Conservation (phyloP, 2,329 filamentous ascomycete species). For the Juglanconis oblonga region DNA sequence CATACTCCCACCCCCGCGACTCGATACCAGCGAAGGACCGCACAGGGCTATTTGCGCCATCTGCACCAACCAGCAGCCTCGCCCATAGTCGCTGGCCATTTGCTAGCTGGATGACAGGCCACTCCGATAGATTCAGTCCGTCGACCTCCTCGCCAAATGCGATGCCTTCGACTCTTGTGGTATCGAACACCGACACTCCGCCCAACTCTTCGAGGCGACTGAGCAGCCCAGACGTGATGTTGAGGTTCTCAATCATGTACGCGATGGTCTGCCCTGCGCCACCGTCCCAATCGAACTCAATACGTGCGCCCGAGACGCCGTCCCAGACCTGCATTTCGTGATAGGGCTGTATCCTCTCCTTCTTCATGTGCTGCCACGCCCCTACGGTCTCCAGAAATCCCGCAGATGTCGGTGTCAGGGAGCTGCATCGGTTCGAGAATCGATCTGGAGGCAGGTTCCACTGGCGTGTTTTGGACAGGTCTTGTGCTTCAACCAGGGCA, state of each 20-base stretch:
- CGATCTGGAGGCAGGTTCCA: slow-evolving; percentile 65
- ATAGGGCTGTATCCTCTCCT: slow-evolving; percentile 76
- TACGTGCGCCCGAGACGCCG: slow-evolving; percentile 79
- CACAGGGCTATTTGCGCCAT: slow-evolving; percentile 93
- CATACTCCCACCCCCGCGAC: slow-evolving; percentile 90
- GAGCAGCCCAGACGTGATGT: slow-evolving; percentile 77
- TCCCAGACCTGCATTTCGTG: slow-evolving; percentile 99
- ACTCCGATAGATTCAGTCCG: slow-evolving; percentile 74
- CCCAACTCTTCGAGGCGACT: slow-evolving; percentile 68
- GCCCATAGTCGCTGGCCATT: slow-evolving; percentile 69
- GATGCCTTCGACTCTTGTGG: slow-evolving; percentile 77
- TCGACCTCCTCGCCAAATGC: slow-evolving; percentile 66
- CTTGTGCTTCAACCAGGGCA: slow-evolving; percentile 87
- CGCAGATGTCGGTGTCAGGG: slow-evolving; percentile 85
- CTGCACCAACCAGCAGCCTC: slow-evolving; percentile 84
- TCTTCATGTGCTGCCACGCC: slow-evolving; percentile 75
- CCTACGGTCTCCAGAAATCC: slow-evolving; percentile 79
- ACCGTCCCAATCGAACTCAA: slow-evolving; percentile 78
- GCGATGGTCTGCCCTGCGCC: slow-evolving; percentile 66
- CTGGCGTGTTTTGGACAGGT: slow-evolving; percentile 65
- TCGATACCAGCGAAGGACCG: slow-evolving; percentile 83
- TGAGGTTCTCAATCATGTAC: slow-evolving; percentile 95
- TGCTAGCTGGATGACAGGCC: slow-evolving; percentile 79
- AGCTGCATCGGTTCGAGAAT: slow-evolving; percentile 95
- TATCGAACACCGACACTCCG: slow-evolving; percentile 69